Evolutionary conservation across 352 stramenopile species (phyloP).

Genomic region (Pythium monospermum): DNA sequence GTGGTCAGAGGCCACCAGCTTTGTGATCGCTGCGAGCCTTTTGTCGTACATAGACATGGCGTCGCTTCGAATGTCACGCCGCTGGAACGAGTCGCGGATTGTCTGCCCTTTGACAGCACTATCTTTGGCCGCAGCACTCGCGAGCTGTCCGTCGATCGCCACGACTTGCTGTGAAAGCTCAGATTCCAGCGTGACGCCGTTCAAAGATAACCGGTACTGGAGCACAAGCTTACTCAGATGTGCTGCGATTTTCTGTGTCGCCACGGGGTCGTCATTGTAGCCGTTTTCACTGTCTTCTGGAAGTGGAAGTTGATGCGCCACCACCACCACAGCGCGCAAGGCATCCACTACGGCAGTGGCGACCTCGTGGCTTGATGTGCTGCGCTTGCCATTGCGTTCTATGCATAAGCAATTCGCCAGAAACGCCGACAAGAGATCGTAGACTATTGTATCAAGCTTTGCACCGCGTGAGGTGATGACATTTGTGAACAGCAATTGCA

Average conservation of each 20-base stretch:
- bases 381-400: slow-evolving; percentile 27
- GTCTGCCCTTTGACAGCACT: slow-evolving; percentile 55
- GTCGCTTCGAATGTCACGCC: slow-evolving; percentile 70
- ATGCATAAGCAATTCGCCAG: slow-evolving; percentile 59
- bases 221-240: slow-evolving; percentile 51
- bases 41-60: slow-evolving; percentile 45
- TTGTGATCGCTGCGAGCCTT: slow-evolving; percentile 32
- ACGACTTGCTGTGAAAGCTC: slow-evolving; percentile 44
- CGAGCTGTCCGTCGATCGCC: slow-evolving; percentile 43
- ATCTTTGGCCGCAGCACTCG: slow-evolving; percentile 34
- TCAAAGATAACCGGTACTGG: slow-evolving; percentile 42
- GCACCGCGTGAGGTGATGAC: slow-evolving; percentile 37
- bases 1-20: slow-evolving; percentile 41
- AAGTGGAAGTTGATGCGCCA: slow-evolving; percentile 26
- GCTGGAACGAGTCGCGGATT: slow-evolving; percentile 75
- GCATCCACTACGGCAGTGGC: slow-evolving; percentile 38
- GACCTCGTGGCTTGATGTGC: slow-evolving; percentile 30
- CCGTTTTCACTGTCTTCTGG: not conserved
- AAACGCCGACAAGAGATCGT: slow-evolving; percentile 50
- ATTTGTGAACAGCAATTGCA: slow-evolving; percentile 57
- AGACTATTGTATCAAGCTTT: slow-evolving; percentile 30
- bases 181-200: slow-evolving; percentile 36
- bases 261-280: slow-evolving; percentile 13
- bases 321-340: slow-evolving; percentile 26
- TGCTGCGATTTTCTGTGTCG: slow-evolving; percentile 27